These are phyloP conservation scores for Aspergillus oerlinghausenensis DNA, from an alignment of 2,329 filamentous ascomycete genomes.

Conservation along the genomic window DNA sequence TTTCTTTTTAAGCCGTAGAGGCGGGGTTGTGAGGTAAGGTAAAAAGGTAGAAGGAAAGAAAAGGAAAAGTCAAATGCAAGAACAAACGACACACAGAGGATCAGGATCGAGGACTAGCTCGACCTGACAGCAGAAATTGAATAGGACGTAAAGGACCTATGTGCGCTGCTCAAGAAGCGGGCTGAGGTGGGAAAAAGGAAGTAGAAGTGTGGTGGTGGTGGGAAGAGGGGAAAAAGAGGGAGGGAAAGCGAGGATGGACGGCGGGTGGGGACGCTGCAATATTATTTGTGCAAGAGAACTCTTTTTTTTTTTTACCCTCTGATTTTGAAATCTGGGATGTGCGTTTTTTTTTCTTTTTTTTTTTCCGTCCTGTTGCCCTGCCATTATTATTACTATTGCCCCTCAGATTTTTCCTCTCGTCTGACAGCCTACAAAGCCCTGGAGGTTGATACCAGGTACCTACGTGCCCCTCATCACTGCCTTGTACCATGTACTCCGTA, in stretches of 20 bases:
- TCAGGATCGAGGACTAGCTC: slow-evolving; percentile 43
- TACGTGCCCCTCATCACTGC: background rate
- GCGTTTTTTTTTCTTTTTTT: slow-evolving; percentile 10
- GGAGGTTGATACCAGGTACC: background rate
- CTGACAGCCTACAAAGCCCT: slow-evolving; percentile 1
- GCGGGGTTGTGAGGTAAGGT: slow-evolving; percentile 33
- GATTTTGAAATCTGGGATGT: slow-evolving; percentile 9
- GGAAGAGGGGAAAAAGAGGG: slow-evolving; percentile 23
- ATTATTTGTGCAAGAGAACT: slow-evolving; percentile 16
- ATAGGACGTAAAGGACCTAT: slow-evolving; percentile 33
- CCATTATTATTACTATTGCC: background rate
- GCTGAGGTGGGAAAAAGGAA: slow-evolving; percentile 24
- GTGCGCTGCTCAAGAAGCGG: slow-evolving; percentile 35
- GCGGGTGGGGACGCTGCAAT: slow-evolving; percentile 20
- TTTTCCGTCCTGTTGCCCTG: background rate
- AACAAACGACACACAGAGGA: slow-evolving; percentile 35
- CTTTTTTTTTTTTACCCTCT: slow-evolving; percentile 21
- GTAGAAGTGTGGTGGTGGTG: slow-evolving; percentile 1
- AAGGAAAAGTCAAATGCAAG: slow-evolving; percentile 23
- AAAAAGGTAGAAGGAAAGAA: slow-evolving; percentile 27
- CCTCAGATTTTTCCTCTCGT: slow-evolving; percentile 6
- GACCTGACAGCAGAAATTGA: slow-evolving; percentile 29
- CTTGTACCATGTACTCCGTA: background rate
- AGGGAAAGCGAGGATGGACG: slow-evolving; percentile 16
- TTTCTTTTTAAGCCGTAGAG: slow-evolving; percentile 34